Percentiles rank a stretch among this genome's conserved stretches.
Conservation (phyloP, 495 filamentous ascomycete species). For the Aeminium ludgeri region DNA sequence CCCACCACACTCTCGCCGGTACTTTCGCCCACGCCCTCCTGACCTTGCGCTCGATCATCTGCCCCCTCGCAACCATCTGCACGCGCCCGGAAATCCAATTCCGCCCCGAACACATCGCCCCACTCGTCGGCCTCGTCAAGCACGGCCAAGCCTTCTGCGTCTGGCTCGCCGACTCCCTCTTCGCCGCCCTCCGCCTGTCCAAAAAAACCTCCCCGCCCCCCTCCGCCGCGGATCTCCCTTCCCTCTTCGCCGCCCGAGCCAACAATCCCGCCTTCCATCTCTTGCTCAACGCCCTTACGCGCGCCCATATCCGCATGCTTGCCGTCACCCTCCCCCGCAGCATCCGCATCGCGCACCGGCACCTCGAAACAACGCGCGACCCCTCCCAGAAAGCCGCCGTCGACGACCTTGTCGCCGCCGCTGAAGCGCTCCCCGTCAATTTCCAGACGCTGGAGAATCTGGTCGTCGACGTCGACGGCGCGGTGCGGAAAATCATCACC, state of each 20-base stretch:
- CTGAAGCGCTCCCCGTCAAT: slow-evolving; percentile 3
- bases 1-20: slow-evolving; percentile 48
- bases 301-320: slow-evolving; percentile 5
- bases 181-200: not conserved
- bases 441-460: slow-evolving; percentile 1
- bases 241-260: not conserved
- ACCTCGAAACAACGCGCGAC: not conserved
- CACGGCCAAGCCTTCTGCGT: slow-evolving; percentile 3
- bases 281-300: slow-evolving; percentile 10
- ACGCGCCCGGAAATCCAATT: not conserved
- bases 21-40: slow-evolving; percentile 60
- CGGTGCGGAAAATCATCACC: slow-evolving; percentile 7
- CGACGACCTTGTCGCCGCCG: not conserved
- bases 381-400: not conserved
- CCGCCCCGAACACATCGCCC: not conserved
- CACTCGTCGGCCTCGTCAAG: slow-evolving; percentile 2
- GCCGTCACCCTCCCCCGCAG: not conserved
- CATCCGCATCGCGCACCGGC: not conserved
- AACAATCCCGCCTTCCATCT: slow-evolving; percentile 6
- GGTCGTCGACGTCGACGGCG: slow-evolving; percentile 8
- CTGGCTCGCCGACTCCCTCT: slow-evolving; percentile 6
- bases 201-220: not conserved
- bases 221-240: not conserved
- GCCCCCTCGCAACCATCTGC: slow-evolving; percentile 1
- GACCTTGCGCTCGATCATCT: slow-evolving; percentile 23